Conservation (phyloP, 179 eudicot species). For the Nepenthes alata region DNA sequence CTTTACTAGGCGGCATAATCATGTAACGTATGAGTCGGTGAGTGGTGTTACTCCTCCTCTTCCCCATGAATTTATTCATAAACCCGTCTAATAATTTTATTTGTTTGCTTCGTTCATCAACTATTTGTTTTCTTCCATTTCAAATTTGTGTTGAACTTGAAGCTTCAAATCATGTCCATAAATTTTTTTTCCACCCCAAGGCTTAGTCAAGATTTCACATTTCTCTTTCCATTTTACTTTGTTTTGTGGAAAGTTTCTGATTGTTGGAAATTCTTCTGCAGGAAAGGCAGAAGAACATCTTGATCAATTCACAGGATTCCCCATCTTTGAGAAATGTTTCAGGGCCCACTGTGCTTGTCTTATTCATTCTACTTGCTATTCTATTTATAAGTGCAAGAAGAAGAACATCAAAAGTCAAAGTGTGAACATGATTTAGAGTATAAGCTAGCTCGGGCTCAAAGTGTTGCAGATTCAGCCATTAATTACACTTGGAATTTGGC, state of each 20-base stretch:
- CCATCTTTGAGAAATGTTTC: constrained; percentile 26
- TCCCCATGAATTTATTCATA: too few species aligned
- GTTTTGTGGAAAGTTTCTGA: not conserved
- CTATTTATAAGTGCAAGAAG: constrained; percentile 52
- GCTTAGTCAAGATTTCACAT: too few species aligned
- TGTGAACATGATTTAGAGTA: constrained; percentile 9
- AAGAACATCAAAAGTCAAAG: constrained; percentile 51
- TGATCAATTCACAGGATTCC: constrained; percentile 15
- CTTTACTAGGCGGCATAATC: constrained; percentile 46
- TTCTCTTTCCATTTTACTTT: not conserved
- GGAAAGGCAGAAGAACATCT: constrained; percentile 24
- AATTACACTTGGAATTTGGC: too few species aligned
- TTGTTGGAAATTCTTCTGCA: constrained; percentile 14
- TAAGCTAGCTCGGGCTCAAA: not conserved
- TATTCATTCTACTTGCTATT: constrained; percentile 25
- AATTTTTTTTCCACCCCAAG: too few species aligned
- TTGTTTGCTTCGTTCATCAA: too few species aligned
- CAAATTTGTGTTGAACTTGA: too few species aligned
- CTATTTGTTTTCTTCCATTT: too few species aligned
- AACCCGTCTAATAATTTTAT: too few species aligned
- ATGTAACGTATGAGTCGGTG: constrained; percentile 27
- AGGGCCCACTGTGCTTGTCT: constrained; percentile 15
- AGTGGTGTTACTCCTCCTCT: constrained; percentile 2
- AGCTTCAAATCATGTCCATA: too few species aligned
- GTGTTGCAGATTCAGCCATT: too few species aligned